A percentile compares a stretch with the other conserved stretches of the same genome.
Conservation (phyloP, 2,329 filamentous ascomycete genomes). For the Albophoma yamanashiensis region DNA sequence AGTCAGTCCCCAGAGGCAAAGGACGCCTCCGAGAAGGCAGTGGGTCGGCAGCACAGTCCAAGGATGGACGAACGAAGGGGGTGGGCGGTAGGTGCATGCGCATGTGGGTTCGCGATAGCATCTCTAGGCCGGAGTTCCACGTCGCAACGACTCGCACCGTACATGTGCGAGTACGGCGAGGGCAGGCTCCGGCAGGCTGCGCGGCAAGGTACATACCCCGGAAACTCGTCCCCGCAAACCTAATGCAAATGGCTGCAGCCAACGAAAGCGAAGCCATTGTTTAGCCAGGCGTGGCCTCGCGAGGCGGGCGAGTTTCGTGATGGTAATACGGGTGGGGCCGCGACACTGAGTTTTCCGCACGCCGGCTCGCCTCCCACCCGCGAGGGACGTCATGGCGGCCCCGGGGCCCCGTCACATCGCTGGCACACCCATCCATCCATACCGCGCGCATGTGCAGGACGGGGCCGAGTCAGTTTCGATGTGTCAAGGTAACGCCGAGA, state of each 20-base stretch:
- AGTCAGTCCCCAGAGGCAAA: background rate
- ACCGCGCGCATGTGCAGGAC: no score
- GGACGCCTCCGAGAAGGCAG: background rate
- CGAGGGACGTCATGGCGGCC: background rate
- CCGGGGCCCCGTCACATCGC: background rate
- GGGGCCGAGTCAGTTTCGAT: constrained; percentile 8
- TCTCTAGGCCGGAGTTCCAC: background rate
- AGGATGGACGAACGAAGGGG: background rate
- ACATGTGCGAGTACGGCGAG: no score
- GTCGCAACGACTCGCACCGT: background rate
- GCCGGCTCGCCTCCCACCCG: background rate
- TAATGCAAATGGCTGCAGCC: background rate
- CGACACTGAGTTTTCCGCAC: background rate
- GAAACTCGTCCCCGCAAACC: background rate
- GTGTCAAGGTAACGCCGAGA: constrained; percentile 7
- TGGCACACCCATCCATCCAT: no score
- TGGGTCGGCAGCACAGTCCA: background rate
- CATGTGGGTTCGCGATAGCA: background rate
- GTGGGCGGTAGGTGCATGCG: background rate
- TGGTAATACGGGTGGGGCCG: background rate
- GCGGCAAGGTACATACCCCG: background rate
- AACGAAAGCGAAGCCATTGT: background rate
- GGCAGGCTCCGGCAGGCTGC: background rate
- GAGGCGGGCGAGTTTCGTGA: background rate
- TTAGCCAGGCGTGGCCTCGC: background rate